phyloP scores from a whole-genome alignment of 108 stramenopile genomes.

The Epipyxis sp. region DNA sequence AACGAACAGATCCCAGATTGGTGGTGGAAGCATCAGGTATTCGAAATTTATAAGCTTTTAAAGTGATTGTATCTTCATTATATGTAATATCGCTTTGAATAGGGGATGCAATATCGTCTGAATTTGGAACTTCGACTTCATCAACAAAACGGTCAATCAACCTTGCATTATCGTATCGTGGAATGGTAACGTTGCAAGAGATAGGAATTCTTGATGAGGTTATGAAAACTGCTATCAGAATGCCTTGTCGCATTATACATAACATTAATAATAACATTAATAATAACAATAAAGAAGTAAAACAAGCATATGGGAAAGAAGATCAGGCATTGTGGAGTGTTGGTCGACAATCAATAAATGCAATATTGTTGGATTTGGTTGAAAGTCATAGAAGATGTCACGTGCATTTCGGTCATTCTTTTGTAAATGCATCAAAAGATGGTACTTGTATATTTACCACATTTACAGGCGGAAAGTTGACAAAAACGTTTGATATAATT shows the following conservation, averaged over 20 bases:
- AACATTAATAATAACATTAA: constrained; percentile 24
- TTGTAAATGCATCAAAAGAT: constrained; percentile 17
- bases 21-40: neutral
- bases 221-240: neutral
- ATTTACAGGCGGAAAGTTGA: no score
- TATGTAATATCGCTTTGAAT: neutral
- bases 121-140: neutral
- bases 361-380: constrained; percentile 26
- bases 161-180: constrained; percentile 42
- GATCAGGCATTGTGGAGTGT: constrained; percentile 35
- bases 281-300: constrained; percentile 1
- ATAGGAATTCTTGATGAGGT: constrained; percentile 31
- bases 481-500: constrained; percentile 48
- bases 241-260: constrained; percentile 44
- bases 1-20: neutral
- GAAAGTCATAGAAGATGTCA: neutral
- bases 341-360: constrained; percentile 34
- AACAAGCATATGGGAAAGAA: constrained; percentile 37
- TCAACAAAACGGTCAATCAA: constrained; percentile 44
- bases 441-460: neutral
- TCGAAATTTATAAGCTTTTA: neutral
- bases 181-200: constrained; percentile 22
- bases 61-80: no score
- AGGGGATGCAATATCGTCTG: neutral
- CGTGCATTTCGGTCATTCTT: constrained; percentile 19